Evolutionary conservation across 1,284 basidiomycete genomes (phyloP), one percentile per base, ranked within the genome.

Genomic region (Schizophyllum amplum): DNA sequence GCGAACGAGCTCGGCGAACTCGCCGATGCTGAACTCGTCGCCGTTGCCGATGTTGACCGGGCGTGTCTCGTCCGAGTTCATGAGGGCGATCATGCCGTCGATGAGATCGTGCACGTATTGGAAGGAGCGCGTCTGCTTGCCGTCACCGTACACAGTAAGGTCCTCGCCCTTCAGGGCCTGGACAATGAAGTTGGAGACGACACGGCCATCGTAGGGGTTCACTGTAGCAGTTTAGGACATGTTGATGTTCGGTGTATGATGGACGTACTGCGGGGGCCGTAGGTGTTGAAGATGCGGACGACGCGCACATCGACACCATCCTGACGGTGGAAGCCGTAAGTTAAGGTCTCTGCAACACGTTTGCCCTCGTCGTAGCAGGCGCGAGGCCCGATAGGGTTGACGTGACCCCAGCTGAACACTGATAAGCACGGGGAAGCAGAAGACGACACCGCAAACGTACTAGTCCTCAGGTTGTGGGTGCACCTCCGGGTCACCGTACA

Each of bases 311-410:
- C 92, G 58, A 99, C 95, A 56, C 86, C 86, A 68, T 98, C 94
- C 71, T 97, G 95, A 59, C 91, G 82, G 64, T 91, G 88, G 79
- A 91, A 98, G 54, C 94, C 94, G 69, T 97, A 97, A 9, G 94
- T 94, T 64, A 98, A 74, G 11, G 94, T 96, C 75, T 96, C 93
- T 51, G 93, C 93, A 48, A 96, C 92, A 67, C 93, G 92, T 75
- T 96, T 96, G 55, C 93, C 96, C 76, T 99, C 96, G 67, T 99
- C 96, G 70, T 99, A 99, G 73, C 96, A 98, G 27, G 96, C 95
- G 60, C 96, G 88, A 59, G 93, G 92, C 24, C 96, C 95, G 64
- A 95, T 97, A 51, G 94, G 94, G 77, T 98, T 98, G 67, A 98
- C 96, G 71, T 98, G 90, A 52, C 96, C 94, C 94, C 94, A 97